phyloP scores from a whole-genome alignment of 179 eudicot genomes.

The Beta macrorhiza region DNA sequence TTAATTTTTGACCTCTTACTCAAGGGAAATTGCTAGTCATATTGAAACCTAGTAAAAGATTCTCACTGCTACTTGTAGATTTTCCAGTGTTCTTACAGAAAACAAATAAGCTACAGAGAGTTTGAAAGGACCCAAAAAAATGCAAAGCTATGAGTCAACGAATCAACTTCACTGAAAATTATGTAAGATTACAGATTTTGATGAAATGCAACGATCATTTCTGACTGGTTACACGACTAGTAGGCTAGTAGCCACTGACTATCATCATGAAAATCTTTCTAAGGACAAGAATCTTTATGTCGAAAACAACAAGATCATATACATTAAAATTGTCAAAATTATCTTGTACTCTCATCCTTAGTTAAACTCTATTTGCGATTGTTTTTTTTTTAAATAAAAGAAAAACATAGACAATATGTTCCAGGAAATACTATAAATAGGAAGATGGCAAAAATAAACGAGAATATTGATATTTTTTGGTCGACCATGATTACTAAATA shows the following conservation, averaged over 20 bases:
- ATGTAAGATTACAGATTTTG: slow-evolving; percentile 15
- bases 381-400: no score
- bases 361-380: no score
- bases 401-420: no score
- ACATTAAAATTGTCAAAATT: no score
- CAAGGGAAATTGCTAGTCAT: background rate
- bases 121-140: background rate
- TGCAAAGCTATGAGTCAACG: background rate
- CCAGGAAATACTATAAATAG: no score
- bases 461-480: no score
- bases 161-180: slow-evolving; percentile 21
- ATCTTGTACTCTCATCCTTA: no score
- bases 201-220: slow-evolving; percentile 2
- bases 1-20: no score
- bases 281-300: background rate
- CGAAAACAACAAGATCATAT: no score
- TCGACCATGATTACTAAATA: no score
- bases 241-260: background rate
- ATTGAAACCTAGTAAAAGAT: background rate
- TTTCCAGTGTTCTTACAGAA: background rate
- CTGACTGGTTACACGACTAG: background rate
- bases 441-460: no score
- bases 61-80: background rate
- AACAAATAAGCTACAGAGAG: background rate
- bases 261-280: slow-evolving; percentile 1